Evolutionary conservation across 345 rosid species (phyloP), one percentile per base, ranked within the genome.

Genomic region (Eucalyptus cloeziana): DNA sequence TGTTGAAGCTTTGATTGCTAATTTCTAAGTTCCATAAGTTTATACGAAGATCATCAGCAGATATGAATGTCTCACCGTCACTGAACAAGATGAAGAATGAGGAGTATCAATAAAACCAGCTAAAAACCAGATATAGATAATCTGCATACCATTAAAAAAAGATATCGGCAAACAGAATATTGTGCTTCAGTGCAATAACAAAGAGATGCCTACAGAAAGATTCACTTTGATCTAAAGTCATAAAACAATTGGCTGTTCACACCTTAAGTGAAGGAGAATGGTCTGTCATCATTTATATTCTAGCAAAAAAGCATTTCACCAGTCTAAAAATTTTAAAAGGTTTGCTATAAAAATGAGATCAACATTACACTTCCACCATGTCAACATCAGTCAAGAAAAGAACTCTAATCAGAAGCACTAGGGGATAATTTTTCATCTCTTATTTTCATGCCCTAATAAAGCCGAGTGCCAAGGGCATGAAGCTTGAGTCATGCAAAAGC

Each of bases 1-100:
- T 97, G 90, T 98, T 98, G 90, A 98, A 97, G 94, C 99, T 98
- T 90, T 98, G 99, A 87, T 91, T 96, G 95, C 96, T 96, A 90
- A 98, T 95, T 91, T 98, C 99, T 96, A 98, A 91, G 95, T 97
- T 98, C 99, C 99, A 98, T 87, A 98, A 97, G 93, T 98, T 98
- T 90, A 98, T 95, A 88, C 99, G 96, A 89, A 98, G 94, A 92
- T 98, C 99, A 71, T 98, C 99, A 85, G 99, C 98, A 11, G 99
- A 98, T 88, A 98, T 95, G 92, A 98, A 98, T 14, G 99, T 98
- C 92, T 96, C 99, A 13, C 97, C 98, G 43, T 98, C 99, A 88
- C 99, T 98, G 88, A 25, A 91, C 85, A 88, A 86, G 43, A 88
- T 40, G 49, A 56, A 86, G 67, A 85, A 79, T 81, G 54, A 90